These are phyloP conservation scores for Candida manassasensis DNA, from an alignment of 805 yeast species.

Conservation along the genomic window DNA sequence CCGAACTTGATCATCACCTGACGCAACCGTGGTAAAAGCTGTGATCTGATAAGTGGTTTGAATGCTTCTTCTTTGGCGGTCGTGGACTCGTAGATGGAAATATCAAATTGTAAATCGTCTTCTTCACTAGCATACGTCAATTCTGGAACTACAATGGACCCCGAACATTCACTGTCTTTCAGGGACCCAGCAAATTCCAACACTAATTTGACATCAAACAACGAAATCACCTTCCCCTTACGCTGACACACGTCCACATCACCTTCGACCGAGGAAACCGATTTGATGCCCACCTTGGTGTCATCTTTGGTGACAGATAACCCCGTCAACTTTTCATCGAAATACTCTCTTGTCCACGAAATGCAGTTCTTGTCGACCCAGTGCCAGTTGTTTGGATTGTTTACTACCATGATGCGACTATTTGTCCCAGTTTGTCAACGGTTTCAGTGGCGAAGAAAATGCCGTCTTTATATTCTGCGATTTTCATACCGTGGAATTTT, in stretches of 20 bases:
- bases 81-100: constrained; percentile 57
- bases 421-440: background rate
- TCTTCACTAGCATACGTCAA: constrained; percentile 86
- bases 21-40: constrained; percentile 69
- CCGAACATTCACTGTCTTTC: constrained; percentile 43
- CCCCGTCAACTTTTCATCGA: constrained; percentile 56
- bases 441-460: background rate
- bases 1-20: constrained; percentile 62
- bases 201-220: constrained; percentile 74
- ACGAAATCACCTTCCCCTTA: constrained; percentile 90
- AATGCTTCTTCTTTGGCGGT: constrained; percentile 42
- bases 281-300: constrained; percentile 31
- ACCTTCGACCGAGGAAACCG: constrained; percentile 70
- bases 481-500: background rate
- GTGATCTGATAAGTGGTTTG: constrained; percentile 43
- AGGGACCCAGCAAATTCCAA: constrained; percentile 50
- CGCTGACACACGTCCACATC: constrained; percentile 97
- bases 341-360: constrained; percentile 81
- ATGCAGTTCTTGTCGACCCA: constrained; percentile 98
- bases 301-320: constrained; percentile 33
- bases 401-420: constrained; percentile 67
- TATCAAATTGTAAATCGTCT: constrained; percentile 82
- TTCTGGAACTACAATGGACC: constrained; percentile 83
- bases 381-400: constrained; percentile 99
- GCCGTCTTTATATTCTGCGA: background rate